Evolutionary conservation across 2,329 filamentous ascomycete genomes (phyloP), one percentile per base, ranked within the genome.

Genomic region (Mariannaea sp.): DNA sequence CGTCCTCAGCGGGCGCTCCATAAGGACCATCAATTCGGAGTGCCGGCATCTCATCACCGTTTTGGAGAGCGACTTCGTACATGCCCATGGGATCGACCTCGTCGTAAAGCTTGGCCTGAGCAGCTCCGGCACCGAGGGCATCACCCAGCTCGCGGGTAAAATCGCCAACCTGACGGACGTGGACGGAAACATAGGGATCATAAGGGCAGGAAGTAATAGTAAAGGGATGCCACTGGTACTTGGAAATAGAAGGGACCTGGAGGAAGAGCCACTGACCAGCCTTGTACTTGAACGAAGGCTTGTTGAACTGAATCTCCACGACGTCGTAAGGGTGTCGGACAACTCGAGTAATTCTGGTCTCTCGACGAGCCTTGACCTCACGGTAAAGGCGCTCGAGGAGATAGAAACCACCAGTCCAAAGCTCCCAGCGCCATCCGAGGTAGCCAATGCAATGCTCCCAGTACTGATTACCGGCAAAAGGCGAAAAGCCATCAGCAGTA

Each of bases 141-240:
- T 97, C 90, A 70, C 92, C 94, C n/a, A 99, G 83, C n/a, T 88
- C 85, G 56, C 86, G 85, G 10, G 94, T 99, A 70, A 96, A 99
- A 75, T 99, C 94, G 62, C 94, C 94, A 6, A 97, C 93, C 76
- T 97, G 94, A 42, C 94, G 89, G 53, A 99, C 87, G 73, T 99
- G 94, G 24, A 99, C 83, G 32, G 91, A 96, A 61, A 97, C 85
- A 69, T 97, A 97, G 1, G 90, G 89, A 66, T 99, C 94, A 68
- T 91, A 94, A 5, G 94, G 94, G 74, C 94, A 99, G 8, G 94
- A 97, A 2, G 94, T 99, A 73, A 99, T 97, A 68, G 94, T 99
- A 71, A 97, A 99, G 1, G 94, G 94, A 75, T 99, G 94, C 94
- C 94, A 99, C 77, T 99, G 92, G 69, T 91, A 87, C 65, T 81